Evolutionary conservation across 2,329 filamentous ascomycete genomes (phyloP).

Genomic region (Ceratocystis colombiana): DNA sequence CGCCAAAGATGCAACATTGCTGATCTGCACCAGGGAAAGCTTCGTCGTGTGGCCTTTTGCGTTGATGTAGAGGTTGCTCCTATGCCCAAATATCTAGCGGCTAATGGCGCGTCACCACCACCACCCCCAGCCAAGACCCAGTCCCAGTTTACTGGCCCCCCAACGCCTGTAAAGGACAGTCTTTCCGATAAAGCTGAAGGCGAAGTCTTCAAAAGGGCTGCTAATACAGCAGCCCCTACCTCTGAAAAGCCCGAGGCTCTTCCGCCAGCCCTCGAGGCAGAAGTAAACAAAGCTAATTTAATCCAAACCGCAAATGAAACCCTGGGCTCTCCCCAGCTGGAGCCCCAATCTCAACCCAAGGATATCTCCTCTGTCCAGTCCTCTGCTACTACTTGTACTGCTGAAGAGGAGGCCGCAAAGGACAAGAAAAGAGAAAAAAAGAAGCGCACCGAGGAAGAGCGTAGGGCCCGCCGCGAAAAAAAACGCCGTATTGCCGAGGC

Average conservation of each 20-base stretch:
- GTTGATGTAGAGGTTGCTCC: conserved; percentile 96
- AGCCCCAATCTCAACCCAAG: background rate
- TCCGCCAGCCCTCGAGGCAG: background rate
- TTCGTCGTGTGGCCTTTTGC: conserved; percentile 84
- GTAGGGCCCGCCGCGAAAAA: conserved; percentile 84
- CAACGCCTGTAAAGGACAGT: conserved; percentile 10
- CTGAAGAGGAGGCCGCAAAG: conserved; percentile 40
- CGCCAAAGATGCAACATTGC: conserved; percentile 69
- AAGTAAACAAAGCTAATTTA: background rate
- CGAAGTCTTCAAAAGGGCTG: conserved; percentile 20
- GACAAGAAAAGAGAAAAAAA: conserved; percentile 89
- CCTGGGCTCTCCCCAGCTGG: background rate
- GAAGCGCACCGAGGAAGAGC: conserved; percentile 84
- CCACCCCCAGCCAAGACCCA: background rate
- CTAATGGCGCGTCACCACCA: conserved; percentile 39
- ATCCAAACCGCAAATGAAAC: background rate
- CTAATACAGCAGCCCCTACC: background rate
- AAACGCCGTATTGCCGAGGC: conserved; percentile 75
- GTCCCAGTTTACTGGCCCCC: background rate
- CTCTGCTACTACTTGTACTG: conserved; percentile 27
- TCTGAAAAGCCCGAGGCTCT: conserved; percentile 2
- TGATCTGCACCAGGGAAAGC: conserved; percentile 68
- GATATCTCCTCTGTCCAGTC: conserved; percentile 36
- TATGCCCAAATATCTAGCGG: conserved; percentile 56
- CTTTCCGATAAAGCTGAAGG: conserved; percentile 23